Base-by-base conservation (phyloP, 306 rosid genomes). In the Cucurbita argyrosperma region DNA sequence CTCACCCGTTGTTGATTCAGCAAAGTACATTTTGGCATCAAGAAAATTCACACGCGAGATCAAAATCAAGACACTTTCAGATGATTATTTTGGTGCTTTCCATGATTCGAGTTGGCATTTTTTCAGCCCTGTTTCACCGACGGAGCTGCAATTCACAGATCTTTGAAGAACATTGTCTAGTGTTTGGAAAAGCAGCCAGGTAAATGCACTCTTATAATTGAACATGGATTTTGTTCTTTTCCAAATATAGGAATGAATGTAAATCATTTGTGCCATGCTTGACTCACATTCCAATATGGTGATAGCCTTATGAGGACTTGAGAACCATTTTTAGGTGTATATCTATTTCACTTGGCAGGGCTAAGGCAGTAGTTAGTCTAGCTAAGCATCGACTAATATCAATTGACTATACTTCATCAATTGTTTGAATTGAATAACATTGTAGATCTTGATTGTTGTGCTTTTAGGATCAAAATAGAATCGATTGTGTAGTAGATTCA, bases 21-120 rank as follows among this genome's bases (percentile, higher is more conserved):
- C 87, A 16, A 78, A 70, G 60, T 83, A 81, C 62, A 73, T 93
- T 61, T 75, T 89, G 72, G 86, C 87, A 30, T 77, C 60, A 61
- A 81, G 82, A 16, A 72, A 74, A 61, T 80, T 85, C 77, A 75
- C 89, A 38, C 54, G 67, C 10, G 98, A 90, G 76, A 79, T 88
- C 76, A 83, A 39, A 74, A 80, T 89, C 57, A 26, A 83, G 73
- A 86, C 84, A 45, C 69, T 81, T 78, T 89, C 90, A 6, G 89
- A 88, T 78, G 89, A 90, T 76, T 90, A 86, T 79, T 90, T 83
- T 76, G 79, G 80, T 70, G 98, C 94, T 74, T 89, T 93, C 49
- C 98, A 89, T 74, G 90, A 89, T 79, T 87, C 90, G 55, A 93
- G 98, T 88, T 90, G 94, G 96, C 98, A 90, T 80, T 84, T 90